Base-by-base conservation (phyloP, 106 monocot genomes). In the Chionographis japonica region DNA sequence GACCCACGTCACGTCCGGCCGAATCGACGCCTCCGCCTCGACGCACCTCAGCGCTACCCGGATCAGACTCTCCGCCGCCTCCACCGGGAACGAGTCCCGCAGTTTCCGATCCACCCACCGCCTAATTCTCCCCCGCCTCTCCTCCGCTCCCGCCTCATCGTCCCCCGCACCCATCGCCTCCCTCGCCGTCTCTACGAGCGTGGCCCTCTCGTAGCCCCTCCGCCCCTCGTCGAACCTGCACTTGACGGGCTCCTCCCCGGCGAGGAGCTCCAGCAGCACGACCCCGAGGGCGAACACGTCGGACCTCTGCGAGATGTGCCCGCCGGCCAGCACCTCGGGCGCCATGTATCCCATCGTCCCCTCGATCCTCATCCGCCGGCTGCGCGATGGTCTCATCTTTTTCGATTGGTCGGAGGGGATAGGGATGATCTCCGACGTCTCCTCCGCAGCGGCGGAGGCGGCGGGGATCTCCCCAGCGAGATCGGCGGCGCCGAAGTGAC, bases 201-300 rank as follows among this genome's bases (percentile, higher is more conserved):
- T 90, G 3, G 72, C 63, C 56, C 67, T 56, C 62, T 82, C 74
- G 43, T 56, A 75, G 11, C 61, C 76, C 20, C 54, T 55, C 35
- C 8, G 64, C 9, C 6, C 71, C 27, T 52, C 27, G 15, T 68
- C 65, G 35, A 65, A 56, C 13, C 53, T 54, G 64, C 74, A 79
- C 42, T 68, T 73, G 11, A 88, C 9, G 12, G 94, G 88, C 65
- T 87, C 81, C n/a, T 83, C 75, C 10, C 93, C 93, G 14, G 86
- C 77, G 2, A 93, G 14, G 50, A 93, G 76, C 77, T 94, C 94
- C 51, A 94, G 81, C 1, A 94, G 65, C 63, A 94, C 85, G 8
- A 94, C 74, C 8, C 93, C 94, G 74, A 85, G 77, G 17, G 87
- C 83, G 68, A 55, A 94, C 42, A 90, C 83, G 80, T 94, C 94